Base-by-base conservation (phyloP, 2,329 filamentous ascomycete genomes). In the Ilyonectria robusta region DNA sequence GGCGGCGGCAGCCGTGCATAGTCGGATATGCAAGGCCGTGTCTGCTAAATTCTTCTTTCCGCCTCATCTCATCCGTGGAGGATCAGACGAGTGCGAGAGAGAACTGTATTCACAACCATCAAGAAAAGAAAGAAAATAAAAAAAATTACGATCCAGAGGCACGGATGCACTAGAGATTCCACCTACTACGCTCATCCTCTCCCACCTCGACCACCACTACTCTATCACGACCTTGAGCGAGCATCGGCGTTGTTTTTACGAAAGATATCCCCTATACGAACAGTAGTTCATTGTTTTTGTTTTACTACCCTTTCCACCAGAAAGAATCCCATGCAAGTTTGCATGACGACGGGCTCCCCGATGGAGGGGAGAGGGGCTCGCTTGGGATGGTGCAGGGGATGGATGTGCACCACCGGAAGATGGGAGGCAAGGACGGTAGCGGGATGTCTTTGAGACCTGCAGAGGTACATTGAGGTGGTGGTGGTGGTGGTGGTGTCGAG, bases 1-100 rank as follows among this genome's bases (percentile, higher is more conserved):
- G 71, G 80, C 11, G 62, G 73, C n/a, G 15, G 42, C 35, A 70
- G 66, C 56, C 74, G 72, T 59, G 74, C 58, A 62, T 76, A 73
- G 59, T 59, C 53, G 8, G 40, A 8, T 42, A 42, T 17, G 37
- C 37, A 15, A 6, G 8, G 6, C n/a, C n/a, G 8, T 42, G n/a
- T n/a, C 40, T n/a, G 15, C 40, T 17, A n/a, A n/a, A n/a, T 11
- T 9, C n/a, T n/a, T 42, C 17, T 8, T 42, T 8, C n/a, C 15
- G 5, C 15, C 40, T 42, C 40, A 42, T 42, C 15, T 42, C 40
- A 19, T 42, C n/a, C 15, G 8, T 17, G 7, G 7, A 42, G n/a
- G n/a, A n/a, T 42, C 15, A 33, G 50, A 35, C 57, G 19, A 59
- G 7, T n/a, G 17, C 23, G n/a, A 15, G 50, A 23, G 50, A 23